Evolutionary conservation across 83 land plant genomes (phyloP), one percentile per base, ranked within the genome.

Genomic region (Isoetes engelmannii): DNA sequence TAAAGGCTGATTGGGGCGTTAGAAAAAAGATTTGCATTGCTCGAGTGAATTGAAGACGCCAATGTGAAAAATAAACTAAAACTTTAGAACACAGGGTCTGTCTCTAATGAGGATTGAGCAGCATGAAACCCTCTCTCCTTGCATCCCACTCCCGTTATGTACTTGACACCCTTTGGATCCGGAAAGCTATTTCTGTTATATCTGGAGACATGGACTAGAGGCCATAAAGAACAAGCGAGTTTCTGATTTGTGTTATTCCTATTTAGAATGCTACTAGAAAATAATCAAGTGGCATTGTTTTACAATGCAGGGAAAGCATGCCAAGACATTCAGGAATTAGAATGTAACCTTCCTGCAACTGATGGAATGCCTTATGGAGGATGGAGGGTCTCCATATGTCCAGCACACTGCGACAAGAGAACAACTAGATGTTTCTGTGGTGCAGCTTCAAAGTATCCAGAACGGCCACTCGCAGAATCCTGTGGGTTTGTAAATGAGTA

Each of bases 301-400:
- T 62, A 12, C 3, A 7, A 47, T 66, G 45, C 76, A 92, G 96
- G 98, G 17, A 80, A 84, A 37, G 86, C 75, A 41, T 90, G 96
- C 70, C 59, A 78, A 43, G 80, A 83, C 67, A 75, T 17, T 67
- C 47, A 84, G 70, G 67, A 81, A 4, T 68, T 87, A 12, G 67
- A 77, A n/a, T 93, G 98, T 80, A 93, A 93, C 42, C 51, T 68
- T 49, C 78, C 79, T 20, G 62, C 57, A 41, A 57, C 82, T 44
- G 44, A 76, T 21, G 77, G 73, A 45, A 12, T 12, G 67, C 97
- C 92, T 19, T 82, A 64, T 75, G 37, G 37, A 28, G 60, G 60
- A 9, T 93, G 96, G 92, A 76, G 87, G 69, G 98, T 90, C 42
- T 93, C 98, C n/a, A 90, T 90, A 4, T 93, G 98, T 61, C 56